Evolutionary conservation across 1,139 yeast genomes (phyloP).

Genomic region (Pichia sp.): DNA sequence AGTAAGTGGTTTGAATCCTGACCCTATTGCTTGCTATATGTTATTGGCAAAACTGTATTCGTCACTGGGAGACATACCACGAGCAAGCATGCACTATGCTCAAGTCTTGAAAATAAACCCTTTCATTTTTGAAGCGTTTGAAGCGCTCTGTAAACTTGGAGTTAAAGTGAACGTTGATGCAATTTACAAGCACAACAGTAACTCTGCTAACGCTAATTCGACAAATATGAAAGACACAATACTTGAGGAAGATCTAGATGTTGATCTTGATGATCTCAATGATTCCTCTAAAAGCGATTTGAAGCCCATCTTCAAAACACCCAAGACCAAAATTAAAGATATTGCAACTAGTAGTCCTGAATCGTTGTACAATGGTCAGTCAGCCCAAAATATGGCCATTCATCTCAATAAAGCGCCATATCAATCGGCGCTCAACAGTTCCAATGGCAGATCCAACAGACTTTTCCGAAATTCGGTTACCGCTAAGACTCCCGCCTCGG

Average conservation of each 20-base stretch:
- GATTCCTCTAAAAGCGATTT: neutral
- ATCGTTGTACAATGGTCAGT: neutral
- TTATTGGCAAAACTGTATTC: conserved; percentile 65
- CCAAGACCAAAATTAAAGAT: conserved; percentile 5
- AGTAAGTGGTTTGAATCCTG: conserved; percentile 38
- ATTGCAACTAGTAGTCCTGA: conserved; percentile 9
- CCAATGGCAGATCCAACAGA: neutral
- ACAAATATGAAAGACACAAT: neutral
- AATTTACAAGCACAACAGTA: conserved; percentile 33
- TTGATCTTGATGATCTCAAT: conserved; percentile 2
- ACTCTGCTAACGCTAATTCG: neutral
- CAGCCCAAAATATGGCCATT: no score
- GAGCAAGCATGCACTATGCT: conserved; percentile 60
- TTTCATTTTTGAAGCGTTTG: conserved; percentile 80
- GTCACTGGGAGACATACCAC: conserved; percentile 50
- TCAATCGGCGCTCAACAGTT: neutral
- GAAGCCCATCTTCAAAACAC: conserved; percentile 14
- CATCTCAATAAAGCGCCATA: no score
- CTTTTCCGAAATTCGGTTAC: neutral
- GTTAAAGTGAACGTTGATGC: conserved; percentile 57
- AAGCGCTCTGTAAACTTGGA: conserved; percentile 65
- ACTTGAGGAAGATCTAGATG: conserved; percentile 5
- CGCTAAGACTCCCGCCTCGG: no score
- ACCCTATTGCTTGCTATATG: conserved; percentile 53
- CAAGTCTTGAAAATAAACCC: conserved; percentile 68